Evolutionary conservation across 352 stramenopile species (phyloP).

Genomic region (Saprolegnia diclina): DNA sequence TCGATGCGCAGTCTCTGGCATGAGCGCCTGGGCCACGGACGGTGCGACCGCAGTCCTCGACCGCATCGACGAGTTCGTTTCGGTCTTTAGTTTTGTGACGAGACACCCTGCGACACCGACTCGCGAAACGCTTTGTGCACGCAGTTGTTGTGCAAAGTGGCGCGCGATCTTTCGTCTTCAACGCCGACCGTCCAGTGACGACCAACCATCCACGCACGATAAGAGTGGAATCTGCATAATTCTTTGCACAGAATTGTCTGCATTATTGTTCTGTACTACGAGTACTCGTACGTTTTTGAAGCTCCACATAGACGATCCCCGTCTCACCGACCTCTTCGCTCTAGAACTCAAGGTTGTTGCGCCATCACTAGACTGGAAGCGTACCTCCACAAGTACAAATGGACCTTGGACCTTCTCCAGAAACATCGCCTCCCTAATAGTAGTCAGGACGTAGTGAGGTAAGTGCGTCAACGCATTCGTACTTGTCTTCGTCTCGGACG

Average conservation of each 20-base stretch:
- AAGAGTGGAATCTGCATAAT: too few species aligned
- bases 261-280: too few species aligned
- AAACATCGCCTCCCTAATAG: slow-evolving; percentile 6
- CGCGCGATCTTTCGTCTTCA: too few species aligned
- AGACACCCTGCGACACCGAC: neutral
- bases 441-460: neutral
- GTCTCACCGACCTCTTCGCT: neutral
- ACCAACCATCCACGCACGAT: too few species aligned
- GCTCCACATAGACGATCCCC: slow-evolving; percentile 3
- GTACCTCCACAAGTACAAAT: slow-evolving; percentile 5
- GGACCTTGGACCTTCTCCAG: slow-evolving; percentile 10
- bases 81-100: too few species aligned
- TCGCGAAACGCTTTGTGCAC: too few species aligned
- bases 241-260: neutral
- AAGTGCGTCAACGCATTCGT: too few species aligned
- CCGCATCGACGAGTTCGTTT: slow-evolving; percentile 9
- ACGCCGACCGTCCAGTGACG: too few species aligned
- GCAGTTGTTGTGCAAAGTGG: too few species aligned
- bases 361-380: neutral
- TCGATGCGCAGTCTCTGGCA: neutral
- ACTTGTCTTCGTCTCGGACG: slow-evolving; percentile 24
- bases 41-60: neutral
- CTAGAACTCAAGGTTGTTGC: neutral
- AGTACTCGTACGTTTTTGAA: neutral
- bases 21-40: neutral